These are phyloP conservation scores for Phellopilus nigrolimitatus DNA, from an alignment of 1,284 basidiomycete species.

Conservation along the genomic window DNA sequence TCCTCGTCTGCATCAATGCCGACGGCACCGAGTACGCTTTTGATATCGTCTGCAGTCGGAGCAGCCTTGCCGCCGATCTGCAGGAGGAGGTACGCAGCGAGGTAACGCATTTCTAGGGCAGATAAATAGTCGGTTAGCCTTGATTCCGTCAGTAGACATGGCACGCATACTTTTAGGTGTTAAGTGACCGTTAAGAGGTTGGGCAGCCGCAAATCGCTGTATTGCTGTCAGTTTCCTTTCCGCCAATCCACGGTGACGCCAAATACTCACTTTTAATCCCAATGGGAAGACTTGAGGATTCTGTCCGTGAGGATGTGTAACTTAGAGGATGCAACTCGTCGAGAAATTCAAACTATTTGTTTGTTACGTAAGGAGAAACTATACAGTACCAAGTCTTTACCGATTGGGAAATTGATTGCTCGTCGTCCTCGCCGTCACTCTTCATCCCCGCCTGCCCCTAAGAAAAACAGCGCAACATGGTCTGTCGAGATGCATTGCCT, in stretches of 20 bases:
- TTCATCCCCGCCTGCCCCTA: conserved; percentile 31
- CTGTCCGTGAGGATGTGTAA: conserved; percentile 45
- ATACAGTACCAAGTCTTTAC: conserved; percentile 19
- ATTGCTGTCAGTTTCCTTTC: background rate
- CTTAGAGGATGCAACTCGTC: too few species aligned
- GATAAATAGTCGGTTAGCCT: background rate
- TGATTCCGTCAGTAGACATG: background rate
- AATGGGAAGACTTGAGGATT: conserved; percentile 85
- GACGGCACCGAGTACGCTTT: conserved; percentile 81
- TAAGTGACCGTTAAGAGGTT: conserved; percentile 28
- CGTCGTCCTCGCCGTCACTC: conserved; percentile 27
- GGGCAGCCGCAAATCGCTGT: conserved; percentile 80
- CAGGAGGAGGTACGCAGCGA: conserved; percentile 98
- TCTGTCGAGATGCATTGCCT: conserved; percentile 13
- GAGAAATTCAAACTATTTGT: background rate
- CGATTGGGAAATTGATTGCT: background rate
- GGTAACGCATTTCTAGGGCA: conserved; percentile 72
- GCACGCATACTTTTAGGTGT: conserved; percentile 22
- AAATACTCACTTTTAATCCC: conserved; percentile 73
- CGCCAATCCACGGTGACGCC: background rate
- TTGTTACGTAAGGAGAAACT: conserved; percentile 20
- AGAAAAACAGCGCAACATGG: conserved; percentile 16
- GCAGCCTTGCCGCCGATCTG: conserved; percentile 89
- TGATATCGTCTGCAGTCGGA: conserved; percentile 88
- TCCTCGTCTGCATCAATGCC: conserved; percentile 88